Evolutionary conservation across 352 stramenopile genomes (phyloP), one percentile per base, ranked within the genome.

Genomic region (Globisporangium yorkense): DNA sequence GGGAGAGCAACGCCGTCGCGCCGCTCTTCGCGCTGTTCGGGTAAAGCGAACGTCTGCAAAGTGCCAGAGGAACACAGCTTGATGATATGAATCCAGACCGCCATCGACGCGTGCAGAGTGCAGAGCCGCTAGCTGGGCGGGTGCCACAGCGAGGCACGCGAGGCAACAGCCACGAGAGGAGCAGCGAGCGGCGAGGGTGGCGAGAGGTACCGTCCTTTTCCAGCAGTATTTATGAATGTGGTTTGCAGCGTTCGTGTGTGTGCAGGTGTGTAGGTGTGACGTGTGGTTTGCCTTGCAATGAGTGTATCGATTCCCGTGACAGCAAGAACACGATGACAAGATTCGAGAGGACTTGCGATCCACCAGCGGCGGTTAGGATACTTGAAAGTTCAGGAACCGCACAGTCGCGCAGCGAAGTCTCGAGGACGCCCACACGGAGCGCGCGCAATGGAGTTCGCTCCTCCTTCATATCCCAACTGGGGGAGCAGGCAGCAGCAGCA

Each of bases 1-100:
- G 81, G 81, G 81, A 91, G 61, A 91, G 81, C 63, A 91, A 88
- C 62, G 78, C 81, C 49, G 77, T 84, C 9, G 79, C 81, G 52
- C 79, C 79, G 46, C 70, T 91, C 6, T 91, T 91, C 31, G 70
- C 74, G 35, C 71, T 90, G 20, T 80, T 77, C 51, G 74, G 77
- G 29, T 88, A 12, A 49, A 10, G 18, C 18, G 41, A 21, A 24
- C 13, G n/a, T 40, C 5, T 0, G 13, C 9, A 35, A 18, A 12
- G 35, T 5, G 35, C 8, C 16, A 51, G 24, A 27, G 24, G 24
- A 27, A 27, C 24, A 27, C 24, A 27, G 24, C 24, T 27, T 27
- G 45, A 51, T n/a, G 21, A 31, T 27, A 13, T 29, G 44, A 31
- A 18, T 29, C 20, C 3, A 27, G 9, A 27, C 20, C 18, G 10